Percentiles rank a stretch among this genome's conserved stretches.
Evolutionary conservation across 2,329 filamentous ascomycete species (phyloP).

Genomic region (Ophiostoma sp.): DNA sequence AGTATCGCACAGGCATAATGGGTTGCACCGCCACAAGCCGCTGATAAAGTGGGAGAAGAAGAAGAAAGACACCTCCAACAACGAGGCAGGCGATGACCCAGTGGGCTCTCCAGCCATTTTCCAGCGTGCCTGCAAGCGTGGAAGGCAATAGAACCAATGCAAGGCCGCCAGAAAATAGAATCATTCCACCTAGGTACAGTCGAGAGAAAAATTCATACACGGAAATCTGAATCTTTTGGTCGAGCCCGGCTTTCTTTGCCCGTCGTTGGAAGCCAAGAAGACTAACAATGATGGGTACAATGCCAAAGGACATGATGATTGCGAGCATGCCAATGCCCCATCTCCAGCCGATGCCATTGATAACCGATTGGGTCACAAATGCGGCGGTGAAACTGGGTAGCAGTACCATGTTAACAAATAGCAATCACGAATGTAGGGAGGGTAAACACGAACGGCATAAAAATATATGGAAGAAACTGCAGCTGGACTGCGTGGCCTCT

Average conservation of each 20-base stretch:
- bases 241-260: conserved; percentile 47
- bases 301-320: conserved; percentile 55
- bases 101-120: conserved; percentile 45
- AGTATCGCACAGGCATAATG: conserved; percentile 48
- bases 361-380: conserved; percentile 45
- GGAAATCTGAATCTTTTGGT: conserved; percentile 34
- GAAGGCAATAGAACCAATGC: conserved; percentile 49
- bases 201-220: conserved; percentile 41
- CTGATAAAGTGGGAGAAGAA: conserved; percentile 51
- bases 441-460: conserved; percentile 53
- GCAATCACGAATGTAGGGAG: neutral
- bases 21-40: conserved; percentile 45
- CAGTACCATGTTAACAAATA: no score
- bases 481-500: conserved; percentile 53
- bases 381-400: conserved; percentile 39
- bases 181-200: conserved; percentile 44
- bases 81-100: conserved; percentile 41
- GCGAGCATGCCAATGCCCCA: conserved; percentile 61
- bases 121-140: conserved; percentile 45
- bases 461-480: conserved; percentile 53
- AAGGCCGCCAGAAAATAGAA: conserved; percentile 51
- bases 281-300: conserved; percentile 50
- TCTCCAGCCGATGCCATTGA: conserved; percentile 47
- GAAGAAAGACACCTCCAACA: conserved; percentile 44
- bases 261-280: conserved; percentile 52